These are phyloP conservation scores for Abortiporus biennis DNA, from an alignment of 1,284 basidiomycete genomes.

Conservation along the genomic window DNA sequence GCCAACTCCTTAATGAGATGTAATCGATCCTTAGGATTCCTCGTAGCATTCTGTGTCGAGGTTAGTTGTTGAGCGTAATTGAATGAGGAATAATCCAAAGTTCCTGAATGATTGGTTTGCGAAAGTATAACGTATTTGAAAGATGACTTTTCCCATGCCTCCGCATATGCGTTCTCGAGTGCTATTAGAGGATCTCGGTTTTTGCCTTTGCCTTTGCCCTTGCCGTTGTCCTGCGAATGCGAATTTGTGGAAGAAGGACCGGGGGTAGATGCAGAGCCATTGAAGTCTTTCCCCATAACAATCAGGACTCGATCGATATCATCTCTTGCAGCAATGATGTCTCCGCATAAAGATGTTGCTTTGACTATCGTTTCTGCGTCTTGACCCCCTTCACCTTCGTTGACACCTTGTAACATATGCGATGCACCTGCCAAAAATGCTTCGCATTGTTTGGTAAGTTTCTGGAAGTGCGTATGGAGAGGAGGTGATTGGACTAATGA, in stretches of 20 bases:
- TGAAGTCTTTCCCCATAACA: slow-evolving; percentile 27
- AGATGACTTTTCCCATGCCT: slow-evolving; percentile 40
- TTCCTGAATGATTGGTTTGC: slow-evolving; percentile 14
- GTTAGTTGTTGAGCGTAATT: slow-evolving; percentile 29
- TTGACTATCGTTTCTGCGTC: slow-evolving; percentile 39
- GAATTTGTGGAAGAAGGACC: background rate
- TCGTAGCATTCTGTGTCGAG: slow-evolving; percentile 31
- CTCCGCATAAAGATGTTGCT: slow-evolving; percentile 42
- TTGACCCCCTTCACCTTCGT: slow-evolving; percentile 29
- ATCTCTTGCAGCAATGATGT: slow-evolving; percentile 42
- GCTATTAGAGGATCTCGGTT: slow-evolving; percentile 22
- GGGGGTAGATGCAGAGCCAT: slow-evolving; percentile 4
- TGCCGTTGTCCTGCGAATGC: slow-evolving; percentile 9
- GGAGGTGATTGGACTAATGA: slow-evolving; percentile 31
- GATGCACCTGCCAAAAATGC: slow-evolving; percentile 42
- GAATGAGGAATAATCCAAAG: slow-evolving; percentile 26
- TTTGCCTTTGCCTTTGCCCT: slow-evolving; percentile 30
- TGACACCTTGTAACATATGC: slow-evolving; percentile 27
- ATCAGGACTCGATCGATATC: slow-evolving; percentile 42
- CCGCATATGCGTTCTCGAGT: slow-evolving; percentile 34
- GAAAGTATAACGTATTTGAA: slow-evolving; percentile 36
- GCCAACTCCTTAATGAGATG: slow-evolving; percentile 50
- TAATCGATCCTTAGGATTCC: slow-evolving; percentile 42
- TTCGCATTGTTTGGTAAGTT: slow-evolving; percentile 44
- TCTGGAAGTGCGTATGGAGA: slow-evolving; percentile 46